Evolutionary conservation across 441 rosid species (phyloP).

Genomic region (Pelargonium australe): DNA sequence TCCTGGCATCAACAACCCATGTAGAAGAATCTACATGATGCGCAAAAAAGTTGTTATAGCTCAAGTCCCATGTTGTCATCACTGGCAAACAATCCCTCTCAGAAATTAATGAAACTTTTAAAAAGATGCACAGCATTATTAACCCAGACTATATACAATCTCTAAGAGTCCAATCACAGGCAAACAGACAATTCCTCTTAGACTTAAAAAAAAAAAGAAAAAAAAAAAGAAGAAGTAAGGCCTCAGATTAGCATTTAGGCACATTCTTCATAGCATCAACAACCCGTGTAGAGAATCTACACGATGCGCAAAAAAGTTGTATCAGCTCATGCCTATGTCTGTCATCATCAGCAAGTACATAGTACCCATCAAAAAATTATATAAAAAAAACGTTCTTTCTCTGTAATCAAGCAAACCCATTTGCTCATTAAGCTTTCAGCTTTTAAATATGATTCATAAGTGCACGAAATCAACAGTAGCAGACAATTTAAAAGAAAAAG

Average conservation of each 20-base stretch:
- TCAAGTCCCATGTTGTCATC: constrained; percentile 18
- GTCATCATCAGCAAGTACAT: constrained; percentile 26
- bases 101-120: neutral
- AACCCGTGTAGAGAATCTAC: constrained; percentile 16
- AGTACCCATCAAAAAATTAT: neutral
- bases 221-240: neutral
- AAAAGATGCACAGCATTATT: neutral
- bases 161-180: neutral
- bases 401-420: neutral
- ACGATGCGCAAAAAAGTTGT: constrained; percentile 19
- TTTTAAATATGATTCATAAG: neutral
- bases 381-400: neutral
- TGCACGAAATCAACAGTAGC: neutral
- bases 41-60: constrained; percentile 30
- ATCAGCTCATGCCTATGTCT: constrained; percentile 5
- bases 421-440: neutral
- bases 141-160: neutral
- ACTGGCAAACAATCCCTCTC: neutral
- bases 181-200: neutral
- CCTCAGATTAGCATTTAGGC: constrained; percentile 27
- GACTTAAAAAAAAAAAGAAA: neutral
- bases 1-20: constrained; percentile 33
- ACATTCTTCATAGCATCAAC: constrained; percentile 22
- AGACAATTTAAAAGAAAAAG: neutral
- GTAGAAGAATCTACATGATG: constrained; percentile 23